Evolutionary conservation across 768 basidiomycete species (phyloP).

Genomic region (Leccinum aurantiacum): DNA sequence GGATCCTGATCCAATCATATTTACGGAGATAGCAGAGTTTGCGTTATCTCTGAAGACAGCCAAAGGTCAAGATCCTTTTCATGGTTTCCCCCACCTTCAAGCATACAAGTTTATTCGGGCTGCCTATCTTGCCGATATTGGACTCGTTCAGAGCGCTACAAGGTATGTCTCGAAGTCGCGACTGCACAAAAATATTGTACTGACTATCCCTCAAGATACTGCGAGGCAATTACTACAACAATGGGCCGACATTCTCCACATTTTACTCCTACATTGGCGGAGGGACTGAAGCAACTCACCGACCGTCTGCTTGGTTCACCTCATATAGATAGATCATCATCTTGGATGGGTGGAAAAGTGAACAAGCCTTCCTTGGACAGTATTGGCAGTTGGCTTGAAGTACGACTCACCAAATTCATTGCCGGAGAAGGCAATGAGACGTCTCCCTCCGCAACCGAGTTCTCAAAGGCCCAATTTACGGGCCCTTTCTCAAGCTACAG

Average conservation of each 20-base stretch:
- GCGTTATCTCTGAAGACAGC: constrained; percentile 72
- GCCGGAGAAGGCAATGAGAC: constrained; percentile 79
- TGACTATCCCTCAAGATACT: constrained; percentile 68
- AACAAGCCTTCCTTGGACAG: constrained; percentile 90
- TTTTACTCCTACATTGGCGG: constrained; percentile 62
- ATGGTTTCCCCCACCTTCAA: constrained; percentile 82
- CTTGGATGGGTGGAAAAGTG: constrained; percentile 87
- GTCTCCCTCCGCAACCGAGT: constrained; percentile 36
- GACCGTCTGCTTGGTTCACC: constrained; percentile 77
- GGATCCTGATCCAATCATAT: constrained; percentile 74
- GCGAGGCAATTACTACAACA: constrained; percentile 79
- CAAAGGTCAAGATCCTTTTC: constrained; percentile 87
- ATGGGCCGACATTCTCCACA: constrained; percentile 64
- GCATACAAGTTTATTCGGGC: constrained; percentile 86
- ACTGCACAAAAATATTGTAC: neutral
- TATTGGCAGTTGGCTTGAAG: constrained; percentile 90
- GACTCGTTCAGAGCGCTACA: constrained; percentile 73
- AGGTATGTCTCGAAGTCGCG: constrained; percentile 46
- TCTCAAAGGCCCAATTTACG: constrained; percentile 40
- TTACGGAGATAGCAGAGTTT: constrained; percentile 92
- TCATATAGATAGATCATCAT: constrained; percentile 71
- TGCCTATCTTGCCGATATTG: constrained; percentile 72
- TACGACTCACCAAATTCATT: constrained; percentile 90
- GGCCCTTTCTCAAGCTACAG: constrained; percentile 95
- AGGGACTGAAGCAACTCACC: constrained; percentile 74